Evolutionary conservation across 306 rosid species (phyloP).

Genomic region (Cicer arietinum): DNA sequence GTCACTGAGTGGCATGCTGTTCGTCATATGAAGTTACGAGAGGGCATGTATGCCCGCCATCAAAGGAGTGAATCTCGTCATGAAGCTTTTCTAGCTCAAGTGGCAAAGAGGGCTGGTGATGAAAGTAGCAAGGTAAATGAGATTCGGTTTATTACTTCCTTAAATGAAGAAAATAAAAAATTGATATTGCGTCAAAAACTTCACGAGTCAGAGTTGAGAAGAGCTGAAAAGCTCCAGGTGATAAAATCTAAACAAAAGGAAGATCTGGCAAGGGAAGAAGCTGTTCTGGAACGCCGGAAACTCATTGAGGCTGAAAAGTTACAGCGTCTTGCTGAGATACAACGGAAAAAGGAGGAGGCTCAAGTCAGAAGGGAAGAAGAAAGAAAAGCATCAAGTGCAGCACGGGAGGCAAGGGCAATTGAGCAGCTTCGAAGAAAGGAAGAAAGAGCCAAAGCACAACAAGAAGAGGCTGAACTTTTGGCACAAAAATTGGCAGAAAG

Average conservation of each 20-base stretch:
- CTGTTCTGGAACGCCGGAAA: constrained; percentile 90
- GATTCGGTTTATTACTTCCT: constrained; percentile 94
- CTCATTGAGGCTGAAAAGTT: constrained; percentile 96
- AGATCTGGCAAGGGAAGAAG: constrained; percentile 98
- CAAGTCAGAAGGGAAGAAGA: constrained; percentile 96
- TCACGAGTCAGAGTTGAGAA: constrained; percentile 95
- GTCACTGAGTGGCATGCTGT: constrained; percentile 95
- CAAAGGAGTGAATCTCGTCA: constrained; percentile 96
- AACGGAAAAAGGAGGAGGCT: constrained; percentile 97
- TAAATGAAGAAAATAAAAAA: constrained; percentile 94
- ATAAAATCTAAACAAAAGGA: constrained; percentile 94
- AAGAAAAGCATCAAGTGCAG: constrained; percentile 98
- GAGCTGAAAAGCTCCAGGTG: constrained; percentile 97
- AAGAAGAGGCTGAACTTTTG: constrained; percentile 97
- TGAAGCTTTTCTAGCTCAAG: constrained; percentile 98
- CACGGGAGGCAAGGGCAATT: constrained; percentile 91
- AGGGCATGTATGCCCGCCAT: constrained; percentile 98
- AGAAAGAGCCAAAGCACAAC: constrained; percentile 98
- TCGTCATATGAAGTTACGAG: constrained; percentile 88
- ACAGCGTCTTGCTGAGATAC: constrained; percentile 98
- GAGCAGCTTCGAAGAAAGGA: constrained; percentile 97
- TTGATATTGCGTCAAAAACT: constrained; percentile 89
- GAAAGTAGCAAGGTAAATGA: constrained; percentile 99
- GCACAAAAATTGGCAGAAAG: constrained; percentile 98
- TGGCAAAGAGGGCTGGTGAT: constrained; percentile 97